Evolutionary conservation across 2,329 filamentous ascomycete genomes (phyloP), one percentile per base, ranked within the genome.

Genomic region (Aspergillus transmontanensis): DNA sequence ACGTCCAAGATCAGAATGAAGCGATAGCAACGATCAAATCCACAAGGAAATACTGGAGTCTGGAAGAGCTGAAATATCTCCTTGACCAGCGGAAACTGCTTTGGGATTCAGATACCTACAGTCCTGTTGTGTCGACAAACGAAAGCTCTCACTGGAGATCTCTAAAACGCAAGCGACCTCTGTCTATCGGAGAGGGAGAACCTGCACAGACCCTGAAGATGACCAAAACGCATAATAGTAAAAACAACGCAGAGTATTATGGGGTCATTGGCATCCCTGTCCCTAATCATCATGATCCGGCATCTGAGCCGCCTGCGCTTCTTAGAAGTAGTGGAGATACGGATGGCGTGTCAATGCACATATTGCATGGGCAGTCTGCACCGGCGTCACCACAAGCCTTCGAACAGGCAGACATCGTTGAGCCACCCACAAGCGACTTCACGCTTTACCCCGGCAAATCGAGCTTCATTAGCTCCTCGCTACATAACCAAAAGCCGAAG

Each of bases 1-100:
- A 51, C 14, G 36, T 63, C 12, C 39, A 21, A 32, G 12, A 45
- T 10, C 26, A 12, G 3, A 28, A 9, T 14, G 12, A 56, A 7
- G n/a, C 32, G 10, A 6, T 23, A 11, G 34, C 14, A 28, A 26
- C 41, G 19, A 3, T 6, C 16, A 12, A 56, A 10, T 19, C 55
- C 14, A n/a, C 6, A 7, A 67, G 54, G 54, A 59, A 45, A 11
- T 69, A 71, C 45, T 71, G 64, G 66, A 68, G 59, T 46, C 58
- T 75, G 6, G 62, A 72, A 9, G 68, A 74, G n/a, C 60, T 76
- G 39, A 68, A 69, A 59, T 6, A 6, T 2, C 43, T 71, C 12
- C 53, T 73, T 41, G 48, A 68, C 12, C 59, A 64, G 36, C 67
- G 69, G 54, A 67, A 64, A 28, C 28, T n/a, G 28, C 55, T 41